These are phyloP conservation scores for Kockiozyma suomiensis DNA, from an alignment of 805 yeast species.

Conservation along the genomic window DNA sequence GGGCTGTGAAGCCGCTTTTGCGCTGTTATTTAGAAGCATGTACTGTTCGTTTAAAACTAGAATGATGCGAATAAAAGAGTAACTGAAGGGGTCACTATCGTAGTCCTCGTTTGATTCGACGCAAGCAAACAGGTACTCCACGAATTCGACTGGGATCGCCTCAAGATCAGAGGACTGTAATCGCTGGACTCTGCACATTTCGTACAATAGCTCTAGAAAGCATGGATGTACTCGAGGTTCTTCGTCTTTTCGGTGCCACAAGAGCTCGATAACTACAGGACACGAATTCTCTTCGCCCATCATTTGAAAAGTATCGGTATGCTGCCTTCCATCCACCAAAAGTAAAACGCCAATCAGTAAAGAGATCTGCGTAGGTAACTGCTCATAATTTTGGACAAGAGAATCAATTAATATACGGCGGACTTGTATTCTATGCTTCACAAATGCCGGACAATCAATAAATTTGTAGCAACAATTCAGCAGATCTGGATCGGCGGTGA, in stretches of 20 bases:
- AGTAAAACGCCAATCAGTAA: conserved; percentile 50
- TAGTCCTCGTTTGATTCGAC: conserved; percentile 45
- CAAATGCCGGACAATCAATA: conserved; percentile 54
- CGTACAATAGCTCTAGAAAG: conserved; percentile 57
- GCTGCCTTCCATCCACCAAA: conserved; percentile 50
- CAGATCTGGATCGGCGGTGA: conserved; percentile 44
- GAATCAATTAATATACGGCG: conserved; percentile 45
- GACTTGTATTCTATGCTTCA: conserved; percentile 54
- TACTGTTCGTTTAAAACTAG: conserved; percentile 85
- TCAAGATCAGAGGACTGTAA: conserved; percentile 49
- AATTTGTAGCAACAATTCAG: conserved; percentile 50
- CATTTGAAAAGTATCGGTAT: conserved; percentile 48
- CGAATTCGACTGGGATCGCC: conserved; percentile 49
- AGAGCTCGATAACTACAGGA: conserved; percentile 47
- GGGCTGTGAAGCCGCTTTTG: background rate
- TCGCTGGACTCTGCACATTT: conserved; percentile 55
- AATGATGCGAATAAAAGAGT: conserved; percentile 68
- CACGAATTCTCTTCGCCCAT: conserved; percentile 59
- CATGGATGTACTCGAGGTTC: conserved; percentile 46
- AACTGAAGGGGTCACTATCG: conserved; percentile 59
- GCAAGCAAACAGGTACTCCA: conserved; percentile 52
- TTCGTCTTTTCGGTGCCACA: conserved; percentile 40
- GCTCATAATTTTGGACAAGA: conserved; percentile 33
- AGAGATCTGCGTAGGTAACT: conserved; percentile 39
- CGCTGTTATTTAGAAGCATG: conserved; percentile 55